Conservation (phyloP, 768 basidiomycete species). For the Macrolepiota dolichaula region DNA sequence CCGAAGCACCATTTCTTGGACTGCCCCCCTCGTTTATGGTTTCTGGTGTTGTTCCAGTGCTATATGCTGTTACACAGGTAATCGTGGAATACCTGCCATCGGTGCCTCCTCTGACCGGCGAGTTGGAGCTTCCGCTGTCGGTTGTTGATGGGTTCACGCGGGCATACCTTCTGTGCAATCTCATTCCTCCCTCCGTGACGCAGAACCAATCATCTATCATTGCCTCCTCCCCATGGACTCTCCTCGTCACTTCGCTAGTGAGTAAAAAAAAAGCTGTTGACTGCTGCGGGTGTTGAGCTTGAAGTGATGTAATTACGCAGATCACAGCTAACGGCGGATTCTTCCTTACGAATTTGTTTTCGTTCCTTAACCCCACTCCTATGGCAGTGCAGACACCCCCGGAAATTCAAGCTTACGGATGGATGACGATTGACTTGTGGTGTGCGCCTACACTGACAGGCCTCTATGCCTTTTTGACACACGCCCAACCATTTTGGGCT, state of each 20-base stretch:
- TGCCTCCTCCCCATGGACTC: conserved; percentile 69
- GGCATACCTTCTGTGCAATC: conserved; percentile 72
- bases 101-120: conserved; percentile 47
- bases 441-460: conserved; percentile 75
- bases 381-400: conserved; percentile 71
- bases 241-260: conserved; percentile 72
- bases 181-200: conserved; percentile 69
- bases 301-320: conserved; percentile 29
- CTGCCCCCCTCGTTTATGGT: conserved; percentile 76
- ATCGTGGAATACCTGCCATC: conserved; percentile 58
- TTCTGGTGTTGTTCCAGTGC: conserved; percentile 59
- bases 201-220: conserved; percentile 46
- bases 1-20: conserved; percentile 58
- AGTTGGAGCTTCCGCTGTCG: conserved; percentile 68
- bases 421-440: conserved; percentile 86
- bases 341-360: conserved; percentile 73
- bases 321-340: conserved; percentile 76
- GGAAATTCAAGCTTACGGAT: conserved; percentile 79
- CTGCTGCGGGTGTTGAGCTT: background rate
- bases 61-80: conserved; percentile 62
- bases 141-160: conserved; percentile 78
- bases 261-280: conserved; percentile 20
- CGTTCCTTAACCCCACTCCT: conserved; percentile 56
- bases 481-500: conserved; percentile 83
- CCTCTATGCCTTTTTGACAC: conserved; percentile 78